Conservation (phyloP, 2,329 filamentous ascomycete genomes). For the Paracorniculantispora psalliotae region DNA sequence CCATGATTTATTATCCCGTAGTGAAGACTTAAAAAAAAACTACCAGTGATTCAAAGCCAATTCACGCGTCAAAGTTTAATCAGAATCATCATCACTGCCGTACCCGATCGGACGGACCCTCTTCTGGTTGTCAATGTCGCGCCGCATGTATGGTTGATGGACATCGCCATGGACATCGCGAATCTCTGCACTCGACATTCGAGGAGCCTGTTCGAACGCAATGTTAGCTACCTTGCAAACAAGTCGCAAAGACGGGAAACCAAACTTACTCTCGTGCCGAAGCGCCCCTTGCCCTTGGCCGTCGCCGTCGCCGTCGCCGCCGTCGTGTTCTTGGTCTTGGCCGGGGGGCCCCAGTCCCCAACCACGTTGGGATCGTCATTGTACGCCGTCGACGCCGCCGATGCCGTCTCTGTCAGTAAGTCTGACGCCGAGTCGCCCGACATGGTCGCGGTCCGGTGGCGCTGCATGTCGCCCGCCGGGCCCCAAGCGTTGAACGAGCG, state of each 20-base stretch:
- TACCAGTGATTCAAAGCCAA: too few species aligned
- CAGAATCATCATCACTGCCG: not conserved
- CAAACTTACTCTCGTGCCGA: not conserved
- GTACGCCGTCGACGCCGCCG: not conserved
- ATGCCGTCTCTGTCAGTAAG: not conserved
- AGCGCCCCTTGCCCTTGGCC: not conserved
- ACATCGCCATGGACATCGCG: not conserved
- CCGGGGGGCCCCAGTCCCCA: conserved; percentile 8
- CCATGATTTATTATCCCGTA: too few species aligned
- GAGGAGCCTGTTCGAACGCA: not conserved
- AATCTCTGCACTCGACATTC: not conserved
- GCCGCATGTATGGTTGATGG: not conserved
- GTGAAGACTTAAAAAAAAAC: too few species aligned
- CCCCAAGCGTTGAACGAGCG: conserved; percentile 10
- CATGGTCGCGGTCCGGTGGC: not conserved
- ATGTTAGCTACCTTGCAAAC: too few species aligned
- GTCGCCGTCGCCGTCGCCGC: not conserved
- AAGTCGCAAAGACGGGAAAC: not conserved
- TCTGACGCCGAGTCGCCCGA: not conserved
- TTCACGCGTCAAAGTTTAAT: too few species aligned
- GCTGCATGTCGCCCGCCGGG: not conserved
- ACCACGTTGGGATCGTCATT: conserved; percentile 2
- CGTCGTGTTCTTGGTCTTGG: too few species aligned
- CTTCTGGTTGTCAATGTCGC: not conserved
- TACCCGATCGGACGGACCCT: not conserved